phyloP scores from a whole-genome alignment of 257 asterid species.

The Solanum phureja region DNA sequence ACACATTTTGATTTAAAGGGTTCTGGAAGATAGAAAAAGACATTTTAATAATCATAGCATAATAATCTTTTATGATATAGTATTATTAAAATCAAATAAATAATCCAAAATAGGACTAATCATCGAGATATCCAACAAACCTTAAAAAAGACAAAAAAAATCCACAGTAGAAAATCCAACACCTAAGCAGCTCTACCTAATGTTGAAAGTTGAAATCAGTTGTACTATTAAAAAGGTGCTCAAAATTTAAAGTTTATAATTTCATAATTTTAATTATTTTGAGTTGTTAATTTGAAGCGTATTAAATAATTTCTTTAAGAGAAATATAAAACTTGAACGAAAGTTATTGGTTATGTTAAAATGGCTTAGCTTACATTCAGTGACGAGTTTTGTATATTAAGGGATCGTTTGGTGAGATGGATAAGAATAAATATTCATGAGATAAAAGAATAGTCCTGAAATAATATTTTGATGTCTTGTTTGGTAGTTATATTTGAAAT shows the following conservation, averaged over 20 bases:
- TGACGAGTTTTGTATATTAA: not conserved
- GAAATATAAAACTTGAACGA: not conserved
- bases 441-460: no score
- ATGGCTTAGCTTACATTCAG: not conserved
- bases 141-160: not conserved
- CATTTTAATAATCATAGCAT: not conserved
- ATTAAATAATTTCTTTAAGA: not conserved
- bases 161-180: not conserved
- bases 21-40: not conserved
- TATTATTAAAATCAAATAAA: not conserved
- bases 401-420: no score
- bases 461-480: no score
- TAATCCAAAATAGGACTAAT: not conserved
- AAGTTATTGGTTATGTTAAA: fast-evolving
- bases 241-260: not conserved
- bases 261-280: not conserved
- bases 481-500: no score
- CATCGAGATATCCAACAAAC: not conserved
- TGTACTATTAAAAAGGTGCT: fast-evolving
- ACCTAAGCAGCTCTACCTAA: not conserved
- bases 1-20: not conserved
- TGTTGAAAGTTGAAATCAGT: not conserved
- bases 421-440: no score
- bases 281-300: not conserved
- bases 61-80: not conserved